Conservation (phyloP, 495 filamentous ascomycete genomes). For the Parathielavia hyrcaniae region DNA sequence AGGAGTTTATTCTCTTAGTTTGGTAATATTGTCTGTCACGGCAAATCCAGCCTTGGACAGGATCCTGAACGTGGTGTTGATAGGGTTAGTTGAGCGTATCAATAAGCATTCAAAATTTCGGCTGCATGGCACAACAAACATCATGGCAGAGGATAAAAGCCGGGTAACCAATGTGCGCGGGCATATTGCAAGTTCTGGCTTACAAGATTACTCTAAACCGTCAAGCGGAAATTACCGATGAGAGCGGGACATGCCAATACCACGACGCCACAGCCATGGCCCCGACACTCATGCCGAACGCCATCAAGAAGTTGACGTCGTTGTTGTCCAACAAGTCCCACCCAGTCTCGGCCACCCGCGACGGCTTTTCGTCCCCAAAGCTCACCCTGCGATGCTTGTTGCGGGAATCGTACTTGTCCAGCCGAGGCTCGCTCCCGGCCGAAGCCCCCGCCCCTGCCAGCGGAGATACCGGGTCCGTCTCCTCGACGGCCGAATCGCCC, state of each 20-base stretch:
- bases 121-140: no score
- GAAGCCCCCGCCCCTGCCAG: conserved; percentile 23
- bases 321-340: conserved; percentile 85
- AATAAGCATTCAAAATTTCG: no score
- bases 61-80: no score
- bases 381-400: conserved; percentile 43
- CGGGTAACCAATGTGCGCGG: no score
- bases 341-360: conserved; percentile 65
- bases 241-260: conserved; percentile 46
- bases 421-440: conserved; percentile 20
- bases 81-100: no score
- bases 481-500: conserved; percentile 35
- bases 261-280: conserved; percentile 61
- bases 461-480: conserved; percentile 18
- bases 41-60: no score
- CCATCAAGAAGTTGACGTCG: conserved; percentile 87
- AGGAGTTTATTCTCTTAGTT: no score
- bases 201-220: no score
- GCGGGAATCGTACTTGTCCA: conserved; percentile 37
- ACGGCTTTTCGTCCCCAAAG: conserved; percentile 54
- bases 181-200: no score
- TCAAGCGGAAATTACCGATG: conserved; percentile 28
- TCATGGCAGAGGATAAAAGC: no score
- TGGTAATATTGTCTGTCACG: no score
- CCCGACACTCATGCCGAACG: conserved; percentile 66